Base-by-base conservation (phyloP, 345 rosid species). In the Sapria himalayana region DNA sequence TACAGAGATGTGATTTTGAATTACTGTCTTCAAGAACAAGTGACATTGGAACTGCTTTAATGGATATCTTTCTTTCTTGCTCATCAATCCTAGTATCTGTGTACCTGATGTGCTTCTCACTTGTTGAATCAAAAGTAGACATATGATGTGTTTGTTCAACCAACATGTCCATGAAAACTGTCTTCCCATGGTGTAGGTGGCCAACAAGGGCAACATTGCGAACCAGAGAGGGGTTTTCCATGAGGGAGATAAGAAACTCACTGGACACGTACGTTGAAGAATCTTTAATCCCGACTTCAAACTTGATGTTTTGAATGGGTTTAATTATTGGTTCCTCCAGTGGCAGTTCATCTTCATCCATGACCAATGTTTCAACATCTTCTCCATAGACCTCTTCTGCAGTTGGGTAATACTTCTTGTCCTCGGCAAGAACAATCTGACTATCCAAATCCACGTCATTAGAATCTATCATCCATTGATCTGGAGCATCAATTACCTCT, bases 361-460 rank as follows among this genome's bases (percentile, higher is more conserved):
- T 89, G 25, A 89, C 98, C 56, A 89, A 48, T 3, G 95, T 67
- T 65, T 82, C 95, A 10, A 89, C 93, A 61, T 71, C 98, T 41
- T 76, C 93, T 1, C 95, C 98, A 34, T 76, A 89, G 22, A 89
- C 98, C 65, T 89, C 98, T 52, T 89, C 95, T 2, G 98, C 98
- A 2, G 98, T 82, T 1, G 98, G 95, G 38, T 89, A 89, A 41
- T 82, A 89, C 53, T 89, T 89, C 67, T 82, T 82, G 43, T 82
- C 95, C 71, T 82, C 98, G 4, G 95, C 93, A 22, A 82, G 98
- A 19, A 89, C 92, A 23, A 89, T 69, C 63, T 89, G 98, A 43
- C 71, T 89, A 21, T 82, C 95, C 78, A 79, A 72, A 52, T 89
- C 93, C 27, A 89, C 71, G 41, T 89, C 98, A 39, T 59, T 56